A percentile compares a stretch with the other conserved stretches of the same genome.
These are phyloP conservation scores for Maudiozyma pseudohumilis DNA, from an alignment of 805 yeast species.

Conservation along the genomic window DNA sequence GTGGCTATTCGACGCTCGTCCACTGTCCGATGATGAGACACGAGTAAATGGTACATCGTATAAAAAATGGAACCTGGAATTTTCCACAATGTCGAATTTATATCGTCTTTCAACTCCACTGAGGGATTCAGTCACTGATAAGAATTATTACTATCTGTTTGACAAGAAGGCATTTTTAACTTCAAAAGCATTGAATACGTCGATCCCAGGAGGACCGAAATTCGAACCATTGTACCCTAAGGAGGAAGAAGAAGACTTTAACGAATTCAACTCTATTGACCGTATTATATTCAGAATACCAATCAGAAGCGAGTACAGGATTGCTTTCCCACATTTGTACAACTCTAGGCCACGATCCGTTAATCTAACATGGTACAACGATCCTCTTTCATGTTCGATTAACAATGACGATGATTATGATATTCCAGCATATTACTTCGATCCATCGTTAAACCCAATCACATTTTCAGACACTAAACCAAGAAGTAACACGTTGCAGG, in stretches of 20 bases:
- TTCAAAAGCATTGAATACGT: slow-evolving; percentile 79
- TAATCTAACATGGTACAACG: slow-evolving; percentile 50
- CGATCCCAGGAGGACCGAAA: slow-evolving; percentile 93
- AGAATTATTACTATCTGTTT: slow-evolving; percentile 60
- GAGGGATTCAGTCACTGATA: slow-evolving; percentile 45
- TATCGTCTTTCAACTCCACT: slow-evolving; percentile 65
- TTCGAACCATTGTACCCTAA: slow-evolving; percentile 79
- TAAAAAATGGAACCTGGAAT: slow-evolving; percentile 54
- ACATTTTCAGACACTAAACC: slow-evolving; percentile 15
- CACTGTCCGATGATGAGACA: slow-evolving; percentile 47
- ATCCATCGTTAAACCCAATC: slow-evolving; percentile 49
- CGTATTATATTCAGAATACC: slow-evolving; percentile 73
- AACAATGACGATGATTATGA: slow-evolving; percentile 37
- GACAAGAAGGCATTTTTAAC: slow-evolving; percentile 75
- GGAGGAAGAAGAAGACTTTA: slow-evolving; percentile 63
- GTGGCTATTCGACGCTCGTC: slow-evolving; percentile 76
- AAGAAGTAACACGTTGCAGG: slow-evolving; percentile 12
- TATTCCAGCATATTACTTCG: slow-evolving; percentile 46
- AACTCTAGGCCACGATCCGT: slow-evolving; percentile 68
- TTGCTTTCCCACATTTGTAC: slow-evolving; percentile 79
- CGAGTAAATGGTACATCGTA: slow-evolving; percentile 72
- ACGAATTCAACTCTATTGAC: slow-evolving; percentile 85
- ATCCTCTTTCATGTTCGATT: slow-evolving; percentile 46
- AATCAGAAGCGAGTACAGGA: slow-evolving; percentile 69
- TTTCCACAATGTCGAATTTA: slow-evolving; percentile 53